Evolutionary conservation across 202 grass and related monocot species (phyloP).

Genomic region (Schoenoplectus triqueter): DNA sequence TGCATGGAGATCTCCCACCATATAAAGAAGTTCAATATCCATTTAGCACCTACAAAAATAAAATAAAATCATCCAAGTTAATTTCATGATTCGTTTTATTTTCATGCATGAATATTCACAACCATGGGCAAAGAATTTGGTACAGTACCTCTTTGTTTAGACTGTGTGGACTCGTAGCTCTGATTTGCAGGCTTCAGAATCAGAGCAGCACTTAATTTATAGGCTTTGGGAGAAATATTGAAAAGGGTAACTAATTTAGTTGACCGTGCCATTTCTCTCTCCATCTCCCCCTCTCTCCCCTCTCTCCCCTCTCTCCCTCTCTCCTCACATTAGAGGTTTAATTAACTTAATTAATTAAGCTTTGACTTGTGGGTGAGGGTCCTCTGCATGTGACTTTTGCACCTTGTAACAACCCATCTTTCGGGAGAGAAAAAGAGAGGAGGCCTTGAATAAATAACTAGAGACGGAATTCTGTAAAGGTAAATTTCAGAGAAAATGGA

Average conservation of each 20-base stretch:
- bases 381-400: slow-evolving; percentile 42
- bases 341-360: background rate
- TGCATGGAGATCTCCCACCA: slow-evolving; percentile 42
- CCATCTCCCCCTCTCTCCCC: background rate
- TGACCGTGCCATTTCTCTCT: background rate
- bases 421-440: no score
- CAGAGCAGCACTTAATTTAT: slow-evolving; percentile 33
- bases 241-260: background rate
- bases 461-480: background rate
- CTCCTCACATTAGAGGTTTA: no score
- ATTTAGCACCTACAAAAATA: slow-evolving; percentile 11
- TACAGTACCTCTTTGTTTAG: slow-evolving; percentile 16
- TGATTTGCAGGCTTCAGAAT: slow-evolving; percentile 21
- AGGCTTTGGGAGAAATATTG: slow-evolving; percentile 33
- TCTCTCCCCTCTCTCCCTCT: background rate
- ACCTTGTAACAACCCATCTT: slow-evolving; percentile 33
- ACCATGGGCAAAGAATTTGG: background rate
- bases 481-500: slow-evolving; percentile 4
- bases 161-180: background rate
- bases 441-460: background rate
- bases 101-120: background rate
- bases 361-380: slow-evolving; percentile 47
- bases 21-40: slow-evolving; percentile 4
- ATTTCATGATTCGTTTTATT: background rate
- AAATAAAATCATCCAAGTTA: background rate